These are phyloP conservation scores for Eucalyptus curtisii DNA, from an alignment of 345 rosid genomes.

Conservation along the genomic window DNA sequence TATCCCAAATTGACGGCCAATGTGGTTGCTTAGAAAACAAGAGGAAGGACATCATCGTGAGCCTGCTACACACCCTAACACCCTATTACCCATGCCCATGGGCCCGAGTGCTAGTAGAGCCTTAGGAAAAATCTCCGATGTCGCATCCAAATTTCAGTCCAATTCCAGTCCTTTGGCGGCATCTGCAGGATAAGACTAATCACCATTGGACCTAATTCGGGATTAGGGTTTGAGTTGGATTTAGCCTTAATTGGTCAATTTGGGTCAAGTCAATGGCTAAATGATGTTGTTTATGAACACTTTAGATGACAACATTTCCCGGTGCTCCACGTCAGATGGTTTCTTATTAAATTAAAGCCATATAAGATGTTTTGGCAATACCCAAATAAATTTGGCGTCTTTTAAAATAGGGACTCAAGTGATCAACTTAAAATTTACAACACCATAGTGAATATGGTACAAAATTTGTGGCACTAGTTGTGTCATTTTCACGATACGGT, in stretches of 20 bases:
- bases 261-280: not conserved
- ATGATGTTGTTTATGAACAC: not conserved
- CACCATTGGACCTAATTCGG: not conserved
- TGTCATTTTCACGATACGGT: not conserved
- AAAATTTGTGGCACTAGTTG: not conserved
- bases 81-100: not conserved
- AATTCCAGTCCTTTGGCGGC: no score
- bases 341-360: not conserved
- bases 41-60: not conserved
- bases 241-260: not conserved
- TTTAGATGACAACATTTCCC: not conserved
- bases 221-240: not conserved
- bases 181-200: no score
- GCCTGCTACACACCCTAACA: not conserved
- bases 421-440: not conserved
- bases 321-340: not conserved
- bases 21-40: not conserved
- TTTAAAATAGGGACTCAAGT: no score
- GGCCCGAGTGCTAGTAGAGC: no score
- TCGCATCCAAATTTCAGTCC: no score
- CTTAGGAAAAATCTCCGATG: no score
- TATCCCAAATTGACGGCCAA: not conserved
- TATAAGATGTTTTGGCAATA: no score
- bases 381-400: not conserved
- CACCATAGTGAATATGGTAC: no score